These are phyloP conservation scores for Nemania serpens DNA, from an alignment of 2,329 filamentous ascomycete genomes.

Conservation along the genomic window DNA sequence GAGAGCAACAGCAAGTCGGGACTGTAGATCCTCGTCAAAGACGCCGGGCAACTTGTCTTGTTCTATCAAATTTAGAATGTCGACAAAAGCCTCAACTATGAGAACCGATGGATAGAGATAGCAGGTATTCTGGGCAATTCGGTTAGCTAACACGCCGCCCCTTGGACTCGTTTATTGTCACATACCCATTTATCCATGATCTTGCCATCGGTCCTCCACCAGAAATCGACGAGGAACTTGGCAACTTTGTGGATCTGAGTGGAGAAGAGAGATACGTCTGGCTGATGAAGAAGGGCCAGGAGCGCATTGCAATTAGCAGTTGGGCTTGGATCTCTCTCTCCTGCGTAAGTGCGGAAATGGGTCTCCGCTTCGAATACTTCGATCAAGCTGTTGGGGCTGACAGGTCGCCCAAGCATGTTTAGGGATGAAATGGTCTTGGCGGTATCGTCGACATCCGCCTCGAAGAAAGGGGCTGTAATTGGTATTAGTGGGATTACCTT, in stretches of 20 bases:
- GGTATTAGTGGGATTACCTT: constrained; percentile 8
- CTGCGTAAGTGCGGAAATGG: constrained; percentile 41
- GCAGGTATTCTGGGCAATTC: constrained; percentile 25
- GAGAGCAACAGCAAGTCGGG: constrained; percentile 24
- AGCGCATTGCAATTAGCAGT: constrained; percentile 44
- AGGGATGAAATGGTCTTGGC: constrained; percentile 29
- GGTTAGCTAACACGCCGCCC: constrained; percentile 5
- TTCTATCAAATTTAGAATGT: constrained; percentile 28
- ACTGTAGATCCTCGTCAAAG: constrained; percentile 26
- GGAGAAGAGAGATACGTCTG: constrained; percentile 26
- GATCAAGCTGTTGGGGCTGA: constrained; percentile 31
- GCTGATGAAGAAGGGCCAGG: constrained; percentile 37
- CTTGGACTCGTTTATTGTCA: neutral
- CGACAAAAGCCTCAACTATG: constrained; percentile 28
- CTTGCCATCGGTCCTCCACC: constrained; percentile 31
- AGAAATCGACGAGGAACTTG: constrained; percentile 36
- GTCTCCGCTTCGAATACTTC: constrained; percentile 36
- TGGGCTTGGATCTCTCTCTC: constrained; percentile 41
- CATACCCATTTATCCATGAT: constrained; percentile 40
- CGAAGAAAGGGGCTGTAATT: constrained; percentile 25
- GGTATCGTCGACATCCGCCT: constrained; percentile 30
- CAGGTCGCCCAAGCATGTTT: constrained; percentile 28
- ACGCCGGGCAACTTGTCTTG: constrained; percentile 26
- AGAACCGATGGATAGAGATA: constrained; percentile 29
- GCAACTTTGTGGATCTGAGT: constrained; percentile 39